Evolutionary conservation across 805 yeast genomes (phyloP), one percentile per base, ranked within the genome.

Genomic region (Saturnispora halmiae): DNA sequence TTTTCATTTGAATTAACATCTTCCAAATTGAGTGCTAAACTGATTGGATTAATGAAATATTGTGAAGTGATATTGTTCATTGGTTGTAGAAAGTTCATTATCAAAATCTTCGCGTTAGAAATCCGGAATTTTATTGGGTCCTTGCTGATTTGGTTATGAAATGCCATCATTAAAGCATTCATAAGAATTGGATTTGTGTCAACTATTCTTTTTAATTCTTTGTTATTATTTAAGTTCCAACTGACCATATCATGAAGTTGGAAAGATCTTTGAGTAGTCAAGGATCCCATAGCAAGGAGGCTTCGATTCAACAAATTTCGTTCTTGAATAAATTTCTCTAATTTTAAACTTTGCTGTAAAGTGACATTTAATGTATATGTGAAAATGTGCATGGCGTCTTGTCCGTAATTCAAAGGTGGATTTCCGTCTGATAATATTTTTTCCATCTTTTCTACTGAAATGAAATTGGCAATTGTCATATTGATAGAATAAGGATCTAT

Each of bases 111-210:
- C 40, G 13, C 46, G 14, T 38, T 19, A 5, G 36, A 14, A 33
- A 38, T 50, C 28, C 63, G 30, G 33, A 51, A 58, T 29, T 50
- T 50, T 6, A 49, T 44, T 3, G 61, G 60, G 38, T 58, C 60
- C 32, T 50, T 49, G 13, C 40, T 32, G 22, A 55, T 37, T n/a
- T 48, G 21, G 13, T 47, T 37, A 42, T 58, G 61, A 14, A 49
- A 33, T 3, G 56, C 44, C 7, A 54, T 40, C 11, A 40, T 36
- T 2, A 53, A 38, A 7, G 55, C 42, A 20, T 31, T 14, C 20
- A 9, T 8, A 9, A 31, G 20, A 31, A 31, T 47, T 4, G 41
- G 15, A 14, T 28, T 15, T 1, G 43, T 26, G 14, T 43, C 15
- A 43, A 42, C n/a, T 40, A 18, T 31, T 43, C 42, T 28, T 42